phyloP scores from a whole-genome alignment of 176 grass and related monocot genomes.

The Eragrostis curvula region DNA sequence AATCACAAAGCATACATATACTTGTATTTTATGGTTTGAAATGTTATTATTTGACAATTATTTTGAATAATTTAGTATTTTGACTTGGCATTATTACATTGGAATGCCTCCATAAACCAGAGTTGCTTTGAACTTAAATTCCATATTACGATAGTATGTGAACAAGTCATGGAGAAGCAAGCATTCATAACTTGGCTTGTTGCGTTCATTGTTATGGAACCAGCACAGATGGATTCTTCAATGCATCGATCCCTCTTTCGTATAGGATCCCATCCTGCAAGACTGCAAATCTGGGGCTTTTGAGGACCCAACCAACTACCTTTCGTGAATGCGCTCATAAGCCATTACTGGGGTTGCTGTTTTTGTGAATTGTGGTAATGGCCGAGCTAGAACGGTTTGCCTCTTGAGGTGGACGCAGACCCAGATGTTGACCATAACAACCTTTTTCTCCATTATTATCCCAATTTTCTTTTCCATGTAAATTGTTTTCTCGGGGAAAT shows the following conservation, averaged over 20 bases:
- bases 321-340: conserved; percentile 41
- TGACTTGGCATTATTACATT: too few species aligned
- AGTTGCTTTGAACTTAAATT: too few species aligned
- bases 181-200: too few species aligned
- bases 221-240: conserved; percentile 46
- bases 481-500: background rate
- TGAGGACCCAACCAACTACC: conserved; percentile 46
- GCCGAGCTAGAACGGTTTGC: conserved; percentile 48
- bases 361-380: conserved; percentile 49
- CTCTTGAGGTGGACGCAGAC: conserved; percentile 40
- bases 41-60: too few species aligned
- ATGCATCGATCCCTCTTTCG: conserved; percentile 52
- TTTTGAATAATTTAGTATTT: too few species aligned
- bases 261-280: conserved; percentile 48
- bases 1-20: too few species aligned
- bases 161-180: too few species aligned
- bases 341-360: conserved; percentile 45
- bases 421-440: conserved; percentile 37
- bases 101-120: too few species aligned
- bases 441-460: background rate
- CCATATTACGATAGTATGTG: too few species aligned
- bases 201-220: too few species aligned
- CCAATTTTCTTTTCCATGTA: background rate
- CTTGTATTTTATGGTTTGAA: too few species aligned
- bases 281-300: conserved; percentile 41